A percentile compares a stretch with the other conserved stretches of the same genome.
These are phyloP conservation scores for Boletus rex-veris DNA, from an alignment of 768 basidiomycete species.

Conservation along the genomic window DNA sequence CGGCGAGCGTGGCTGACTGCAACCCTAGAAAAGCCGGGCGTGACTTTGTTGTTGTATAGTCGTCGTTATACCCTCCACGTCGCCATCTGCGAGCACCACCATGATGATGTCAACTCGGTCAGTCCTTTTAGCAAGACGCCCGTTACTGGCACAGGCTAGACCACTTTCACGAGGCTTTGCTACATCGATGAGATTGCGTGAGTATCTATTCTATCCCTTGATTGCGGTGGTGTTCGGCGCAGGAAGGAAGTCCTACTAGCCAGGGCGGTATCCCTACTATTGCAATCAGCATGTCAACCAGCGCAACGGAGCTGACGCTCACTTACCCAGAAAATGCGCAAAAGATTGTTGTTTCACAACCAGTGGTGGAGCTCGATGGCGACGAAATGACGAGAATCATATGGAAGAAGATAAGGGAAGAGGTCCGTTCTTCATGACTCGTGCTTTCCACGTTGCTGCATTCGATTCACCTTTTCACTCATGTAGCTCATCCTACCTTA, in stretches of 20 bases:
- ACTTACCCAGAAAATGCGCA: slow-evolving; percentile 21
- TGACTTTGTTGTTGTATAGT: background rate
- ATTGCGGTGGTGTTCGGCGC: background rate
- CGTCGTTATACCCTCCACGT: slow-evolving; percentile 13
- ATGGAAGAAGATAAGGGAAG: slow-evolving; percentile 96
- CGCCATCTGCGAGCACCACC: slow-evolving; percentile 1
- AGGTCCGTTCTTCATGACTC: slow-evolving; percentile 49
- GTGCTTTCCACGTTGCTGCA: background rate
- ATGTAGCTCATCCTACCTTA: slow-evolving; percentile 92
- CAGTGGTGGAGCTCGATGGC: slow-evolving; percentile 92
- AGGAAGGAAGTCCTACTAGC: background rate
- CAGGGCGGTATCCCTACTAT: background rate
- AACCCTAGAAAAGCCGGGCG: slow-evolving; percentile 17
- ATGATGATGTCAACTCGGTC: slow-evolving; percentile 23
- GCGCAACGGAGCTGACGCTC: slow-evolving; percentile 1
- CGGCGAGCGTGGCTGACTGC: slow-evolving; percentile 11
- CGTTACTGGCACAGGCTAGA: slow-evolving; percentile 21
- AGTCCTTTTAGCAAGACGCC: slow-evolving; percentile 25
- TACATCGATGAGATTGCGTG: slow-evolving; percentile 28
- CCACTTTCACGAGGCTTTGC: slow-evolving; percentile 28
- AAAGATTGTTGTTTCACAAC: slow-evolving; percentile 82
- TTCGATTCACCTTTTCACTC: background rate
- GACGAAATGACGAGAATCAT: slow-evolving; percentile 99
- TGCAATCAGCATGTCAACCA: background rate
- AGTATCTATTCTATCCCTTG: slow-evolving; percentile 12